Conservation (phyloP, 345 rosid genomes). For the Chamaenerion angustifolium region DNA sequence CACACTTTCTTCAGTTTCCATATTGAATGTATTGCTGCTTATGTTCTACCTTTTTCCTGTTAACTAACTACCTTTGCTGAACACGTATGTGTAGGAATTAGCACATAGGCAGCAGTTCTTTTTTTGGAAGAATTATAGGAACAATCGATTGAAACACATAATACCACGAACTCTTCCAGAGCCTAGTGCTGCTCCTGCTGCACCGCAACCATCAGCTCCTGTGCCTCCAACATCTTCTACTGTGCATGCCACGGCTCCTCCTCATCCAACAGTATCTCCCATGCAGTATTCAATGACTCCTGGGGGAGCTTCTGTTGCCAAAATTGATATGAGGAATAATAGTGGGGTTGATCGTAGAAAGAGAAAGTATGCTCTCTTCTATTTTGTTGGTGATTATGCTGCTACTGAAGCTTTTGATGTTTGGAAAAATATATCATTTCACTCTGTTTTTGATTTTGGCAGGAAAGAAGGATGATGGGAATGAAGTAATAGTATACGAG, state of each 20-base stretch:
- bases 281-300: conserved; percentile 63
- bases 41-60: not conserved
- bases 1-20: not conserved
- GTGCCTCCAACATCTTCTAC: conserved; percentile 31
- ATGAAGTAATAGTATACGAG: too few species aligned
- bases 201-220: conserved; percentile 23
- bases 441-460: too few species aligned
- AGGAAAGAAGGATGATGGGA: too few species aligned
- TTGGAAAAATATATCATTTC: too few species aligned
- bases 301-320: conserved; percentile 42
- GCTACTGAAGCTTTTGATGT: too few species aligned
- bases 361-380: conserved; percentile 43
- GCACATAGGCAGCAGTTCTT: conserved; percentile 95
- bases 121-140: conserved; percentile 95
- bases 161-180: conserved; percentile 91
- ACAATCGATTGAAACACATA: conserved; percentile 85
- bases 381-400: too few species aligned
- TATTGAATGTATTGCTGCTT: not conserved
- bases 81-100: conserved; percentile 43
- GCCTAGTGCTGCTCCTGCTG: conserved; percentile 34
- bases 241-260: conserved; percentile 31
- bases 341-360: conserved; percentile 65
- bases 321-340: conserved; percentile 57
- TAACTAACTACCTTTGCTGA: too few species aligned
- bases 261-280: conserved; percentile 64